These are phyloP conservation scores for Suhomyces choctaworum DNA, from an alignment of 1,139 yeast genomes.

Conservation along the genomic window DNA sequence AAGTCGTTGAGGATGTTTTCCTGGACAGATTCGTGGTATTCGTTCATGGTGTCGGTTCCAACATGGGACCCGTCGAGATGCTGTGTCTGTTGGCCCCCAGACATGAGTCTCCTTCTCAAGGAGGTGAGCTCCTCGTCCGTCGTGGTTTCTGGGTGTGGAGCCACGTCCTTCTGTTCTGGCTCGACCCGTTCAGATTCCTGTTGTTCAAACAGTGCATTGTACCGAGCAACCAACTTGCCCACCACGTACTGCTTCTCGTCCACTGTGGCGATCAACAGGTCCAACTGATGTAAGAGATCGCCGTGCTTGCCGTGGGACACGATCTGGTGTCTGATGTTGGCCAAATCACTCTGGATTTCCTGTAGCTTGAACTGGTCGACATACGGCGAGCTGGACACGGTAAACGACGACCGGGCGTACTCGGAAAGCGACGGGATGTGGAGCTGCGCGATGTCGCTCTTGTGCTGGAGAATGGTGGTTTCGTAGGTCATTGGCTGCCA, in stretches of 20 bases:
- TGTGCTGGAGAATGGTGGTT: conserved; percentile 14
- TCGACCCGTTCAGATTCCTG: conserved; percentile 5
- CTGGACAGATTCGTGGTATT: conserved; percentile 47
- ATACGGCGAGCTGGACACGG: conserved; percentile 23
- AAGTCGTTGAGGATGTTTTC: conserved; percentile 42
- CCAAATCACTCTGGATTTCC: conserved; percentile 18
- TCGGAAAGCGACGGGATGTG: conserved; percentile 16
- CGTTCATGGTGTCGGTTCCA: conserved; percentile 23
- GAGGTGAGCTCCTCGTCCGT: conserved; percentile 23
- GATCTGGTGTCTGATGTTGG: conserved; percentile 4
- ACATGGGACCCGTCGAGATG: conserved; percentile 15
- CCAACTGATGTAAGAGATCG: conserved; percentile 13
- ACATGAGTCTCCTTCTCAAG: conserved; percentile 29
- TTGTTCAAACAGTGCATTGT: conserved; percentile 11
- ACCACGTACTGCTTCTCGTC: conserved; percentile 30
- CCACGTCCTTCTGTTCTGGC: conserved; percentile 3
- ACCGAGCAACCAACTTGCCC: conserved; percentile 18
- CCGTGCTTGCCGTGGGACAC: conserved; percentile 14
- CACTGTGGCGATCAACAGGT: conserved; percentile 15
- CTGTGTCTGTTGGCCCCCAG: conserved; percentile 24
- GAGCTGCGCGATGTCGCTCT: conserved; percentile 17
- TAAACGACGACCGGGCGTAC: conserved; percentile 6
- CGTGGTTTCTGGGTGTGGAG: conserved; percentile 5
- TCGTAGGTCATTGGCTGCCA: not conserved
- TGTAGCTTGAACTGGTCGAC: conserved; percentile 24